Base-by-base conservation (phyloP, 768 basidiomycete species). In the Xanthoconium purpureum region DNA sequence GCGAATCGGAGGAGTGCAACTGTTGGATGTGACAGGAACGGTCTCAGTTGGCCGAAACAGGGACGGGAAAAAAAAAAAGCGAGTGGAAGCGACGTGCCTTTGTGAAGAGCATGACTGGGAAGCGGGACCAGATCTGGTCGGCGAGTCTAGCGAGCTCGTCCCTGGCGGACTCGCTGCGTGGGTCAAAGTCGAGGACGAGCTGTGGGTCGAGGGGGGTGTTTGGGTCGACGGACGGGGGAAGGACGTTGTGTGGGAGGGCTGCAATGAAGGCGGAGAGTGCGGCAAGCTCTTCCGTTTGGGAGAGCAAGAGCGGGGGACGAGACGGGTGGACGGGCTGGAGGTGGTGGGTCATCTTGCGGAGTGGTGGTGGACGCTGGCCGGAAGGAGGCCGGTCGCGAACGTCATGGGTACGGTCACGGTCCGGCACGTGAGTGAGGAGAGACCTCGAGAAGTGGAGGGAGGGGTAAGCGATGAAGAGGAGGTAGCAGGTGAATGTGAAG, bases 101-200 rank as follows among this genome's bases (percentile, higher is more conserved):
- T 40, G 85, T 79, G 64, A 87, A 91, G 15, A 92, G 73, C 56
- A 91, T 80, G 37, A 92, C 84, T 0, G 91, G 91, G 62, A 88
- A 84, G 37, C 80, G 78, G 5, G 77, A 62, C 91, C 91, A 92
- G 1, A 88, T 82, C 32, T 89, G 84, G 1, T 77, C 72, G 8
- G 85, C 79, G 67, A 91, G 75, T 2, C 75, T 73, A 35, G 72
- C 67, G 33, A 91, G 74, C 68, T 91, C 89, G 35, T 83, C 79
- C 18, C 66, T 62, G 1, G 89, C 88, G 14, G 79, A 78, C 3
- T 80, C 73, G 42, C 81, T 75, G n/a, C 84, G 81, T 0, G 88
- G 87, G 66, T 93, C 89, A 67, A 93, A 94, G 63, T 89, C 91
- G 40, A 94, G 79, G 6, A 94, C 80, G 54, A 92, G 81, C 63